Evolutionary conservation across 2,329 filamentous ascomycete species (phyloP).

Genomic region (Claviceps maximensis): DNA sequence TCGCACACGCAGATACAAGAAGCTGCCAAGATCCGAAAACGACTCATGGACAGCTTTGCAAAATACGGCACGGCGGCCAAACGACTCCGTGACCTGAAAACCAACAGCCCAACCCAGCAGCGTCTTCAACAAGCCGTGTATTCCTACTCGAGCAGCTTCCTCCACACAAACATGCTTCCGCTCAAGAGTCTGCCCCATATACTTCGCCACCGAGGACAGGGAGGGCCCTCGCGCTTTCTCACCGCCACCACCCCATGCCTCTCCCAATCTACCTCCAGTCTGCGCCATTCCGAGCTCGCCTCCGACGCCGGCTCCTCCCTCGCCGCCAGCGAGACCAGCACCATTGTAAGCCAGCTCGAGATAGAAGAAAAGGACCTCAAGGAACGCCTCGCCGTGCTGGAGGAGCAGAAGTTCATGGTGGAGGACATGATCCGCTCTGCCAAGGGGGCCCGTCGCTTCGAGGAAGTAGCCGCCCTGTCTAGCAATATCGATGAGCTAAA

Average conservation of each 20-base stretch:
- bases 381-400: constrained; percentile 69
- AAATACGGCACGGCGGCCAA: constrained; percentile 78
- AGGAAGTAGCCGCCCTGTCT: constrained; percentile 70
- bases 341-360: constrained; percentile 49
- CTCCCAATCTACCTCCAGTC: constrained; percentile 22
- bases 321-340: constrained; percentile 36
- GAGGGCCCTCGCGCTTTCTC: constrained; percentile 20
- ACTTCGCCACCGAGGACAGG: constrained; percentile 38
- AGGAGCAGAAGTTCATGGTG: constrained; percentile 86
- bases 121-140: constrained; percentile 72
- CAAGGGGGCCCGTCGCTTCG: constrained; percentile 63
- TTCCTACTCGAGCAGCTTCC: constrained; percentile 65
- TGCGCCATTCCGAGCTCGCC: constrained; percentile 34
- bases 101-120: constrained; percentile 57
- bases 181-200: constrained; percentile 62
- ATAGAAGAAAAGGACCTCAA: constrained; percentile 71
- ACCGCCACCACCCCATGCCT: constrained; percentile 13
- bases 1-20: constrained; percentile 62
- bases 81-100: constrained; percentile 66
- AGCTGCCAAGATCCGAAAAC: constrained; percentile 77
- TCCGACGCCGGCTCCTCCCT: constrained; percentile 32
- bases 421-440: constrained; percentile 72
- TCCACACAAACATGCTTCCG: constrained; percentile 84
- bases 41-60: constrained; percentile 75
- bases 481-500: constrained; percentile 74